These are phyloP conservation scores for Cokeromyces recurvatus DNA, from an alignment of 371 early-diverging fungal species.

Conservation along the genomic window DNA sequence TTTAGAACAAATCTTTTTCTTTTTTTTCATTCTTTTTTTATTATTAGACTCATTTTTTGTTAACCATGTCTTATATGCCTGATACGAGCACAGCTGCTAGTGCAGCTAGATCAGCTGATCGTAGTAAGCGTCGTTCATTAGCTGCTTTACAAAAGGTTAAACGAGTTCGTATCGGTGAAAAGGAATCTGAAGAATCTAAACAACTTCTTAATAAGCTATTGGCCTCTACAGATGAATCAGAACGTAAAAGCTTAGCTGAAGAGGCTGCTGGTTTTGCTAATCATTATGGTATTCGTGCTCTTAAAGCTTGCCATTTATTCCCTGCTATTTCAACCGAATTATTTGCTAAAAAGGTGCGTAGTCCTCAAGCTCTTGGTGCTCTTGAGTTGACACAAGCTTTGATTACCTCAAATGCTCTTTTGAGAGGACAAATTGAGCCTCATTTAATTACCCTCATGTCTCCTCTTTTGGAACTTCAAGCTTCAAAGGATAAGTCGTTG, in stretches of 20 bases:
- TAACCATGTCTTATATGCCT: conserved; percentile 24
- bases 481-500: conserved; percentile 61
- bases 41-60: no score
- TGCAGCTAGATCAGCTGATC: conserved; percentile 38
- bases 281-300: conserved; percentile 51
- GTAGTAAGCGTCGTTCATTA: conserved; percentile 28
- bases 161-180: conserved; percentile 38
- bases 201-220: conserved; percentile 29
- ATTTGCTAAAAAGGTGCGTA: conserved; percentile 67
- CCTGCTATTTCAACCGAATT: conserved; percentile 52
- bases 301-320: conserved; percentile 54
- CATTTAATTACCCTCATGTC: conserved; percentile 53
- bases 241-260: conserved; percentile 31
- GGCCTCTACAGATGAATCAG: conserved; percentile 21
- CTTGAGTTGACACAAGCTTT: conserved; percentile 48
- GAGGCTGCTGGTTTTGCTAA: conserved; percentile 33
- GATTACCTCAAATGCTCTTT: conserved; percentile 32
- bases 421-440: conserved; percentile 54
- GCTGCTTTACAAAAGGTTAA: conserved; percentile 26
- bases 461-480: conserved; percentile 56
- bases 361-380: conserved; percentile 62
- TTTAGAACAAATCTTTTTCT: no score
- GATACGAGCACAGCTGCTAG: conserved; percentile 36
- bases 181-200: conserved; percentile 39
- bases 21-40: no score